These are phyloP conservation scores for Fusarium caatingaense DNA, from an alignment of 2,329 filamentous ascomycete species.

Conservation along the genomic window DNA sequence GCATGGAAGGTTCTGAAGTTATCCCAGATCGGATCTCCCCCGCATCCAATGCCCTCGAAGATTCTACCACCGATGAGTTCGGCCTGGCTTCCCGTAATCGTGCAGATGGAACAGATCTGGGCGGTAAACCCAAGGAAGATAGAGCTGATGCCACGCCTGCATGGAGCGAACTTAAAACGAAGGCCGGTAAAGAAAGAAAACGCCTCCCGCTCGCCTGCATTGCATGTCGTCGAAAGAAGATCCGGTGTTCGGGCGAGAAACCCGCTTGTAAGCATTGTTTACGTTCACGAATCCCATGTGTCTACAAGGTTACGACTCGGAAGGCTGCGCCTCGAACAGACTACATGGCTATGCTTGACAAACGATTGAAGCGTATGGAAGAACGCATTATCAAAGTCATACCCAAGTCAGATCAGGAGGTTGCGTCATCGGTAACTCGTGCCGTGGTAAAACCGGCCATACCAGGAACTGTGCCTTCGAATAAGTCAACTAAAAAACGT, in stretches of 20 bases:
- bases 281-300: constrained; percentile 91
- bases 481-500: constrained; percentile 77
- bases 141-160: constrained; percentile 70
- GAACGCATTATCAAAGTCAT: constrained; percentile 96
- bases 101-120: constrained; percentile 65
- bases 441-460: constrained; percentile 86
- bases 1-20: constrained; percentile 58
- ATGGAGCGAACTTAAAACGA: constrained; percentile 88
- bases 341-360: constrained; percentile 99
- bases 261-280: constrained; percentile 97
- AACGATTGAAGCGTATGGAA: constrained; percentile 95
- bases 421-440: constrained; percentile 74
- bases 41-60: constrained; percentile 62
- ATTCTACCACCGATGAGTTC: constrained; percentile 69
- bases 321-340: constrained; percentile 95
- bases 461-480: constrained; percentile 62
- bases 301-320: constrained; percentile 95
- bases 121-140: constrained; percentile 65
- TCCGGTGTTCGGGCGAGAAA: constrained; percentile 96
- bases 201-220: constrained; percentile 93
- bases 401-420: constrained; percentile 83
- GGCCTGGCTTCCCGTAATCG: constrained; percentile 60
- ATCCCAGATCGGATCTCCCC: constrained; percentile 58
- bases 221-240: constrained; percentile 96
- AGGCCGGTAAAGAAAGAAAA: constrained; percentile 96